Percentiles rank a stretch among this genome's conserved stretches.
These are phyloP conservation scores for Neurospora sp. DNA, from an alignment of 2,329 filamentous ascomycete species.

Conservation along the genomic window DNA sequence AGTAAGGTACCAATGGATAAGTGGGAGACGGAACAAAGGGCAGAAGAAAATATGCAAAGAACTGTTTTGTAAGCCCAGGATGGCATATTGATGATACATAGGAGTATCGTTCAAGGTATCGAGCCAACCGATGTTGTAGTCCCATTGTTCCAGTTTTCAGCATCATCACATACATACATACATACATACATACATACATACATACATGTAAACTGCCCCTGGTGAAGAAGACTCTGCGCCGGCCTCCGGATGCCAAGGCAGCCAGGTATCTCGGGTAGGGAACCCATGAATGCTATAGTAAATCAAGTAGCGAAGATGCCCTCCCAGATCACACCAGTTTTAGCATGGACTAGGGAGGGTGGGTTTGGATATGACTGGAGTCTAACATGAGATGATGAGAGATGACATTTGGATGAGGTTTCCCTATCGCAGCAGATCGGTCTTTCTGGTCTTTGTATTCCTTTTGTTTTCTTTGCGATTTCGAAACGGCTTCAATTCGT, in stretches of 20 bases:
- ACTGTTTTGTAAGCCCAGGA: background rate
- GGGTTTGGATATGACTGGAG: background rate
- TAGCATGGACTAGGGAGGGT: background rate
- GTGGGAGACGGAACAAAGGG: background rate
- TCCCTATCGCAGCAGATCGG: background rate
- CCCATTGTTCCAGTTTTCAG: background rate
- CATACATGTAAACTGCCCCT: background rate
- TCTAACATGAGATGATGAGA: background rate
- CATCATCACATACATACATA: background rate
- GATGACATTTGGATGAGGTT: background rate
- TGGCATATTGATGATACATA: background rate
- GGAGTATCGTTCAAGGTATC: background rate
- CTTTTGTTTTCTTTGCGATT: background rate
- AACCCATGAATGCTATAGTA: background rate
- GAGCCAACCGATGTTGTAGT: background rate
- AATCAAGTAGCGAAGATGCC: background rate
- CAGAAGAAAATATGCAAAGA: background rate
- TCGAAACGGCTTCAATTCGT: background rate
- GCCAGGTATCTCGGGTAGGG: background rate
- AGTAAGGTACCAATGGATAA: background rate
- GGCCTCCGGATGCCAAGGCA: background rate
- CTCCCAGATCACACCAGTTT: background rate
- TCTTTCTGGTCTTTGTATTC: background rate
- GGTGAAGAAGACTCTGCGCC: background rate
- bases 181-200: background rate